Evolutionary conservation across 1,284 basidiomycete species (phyloP).

Genomic region (Rugosomyces carneus): DNA sequence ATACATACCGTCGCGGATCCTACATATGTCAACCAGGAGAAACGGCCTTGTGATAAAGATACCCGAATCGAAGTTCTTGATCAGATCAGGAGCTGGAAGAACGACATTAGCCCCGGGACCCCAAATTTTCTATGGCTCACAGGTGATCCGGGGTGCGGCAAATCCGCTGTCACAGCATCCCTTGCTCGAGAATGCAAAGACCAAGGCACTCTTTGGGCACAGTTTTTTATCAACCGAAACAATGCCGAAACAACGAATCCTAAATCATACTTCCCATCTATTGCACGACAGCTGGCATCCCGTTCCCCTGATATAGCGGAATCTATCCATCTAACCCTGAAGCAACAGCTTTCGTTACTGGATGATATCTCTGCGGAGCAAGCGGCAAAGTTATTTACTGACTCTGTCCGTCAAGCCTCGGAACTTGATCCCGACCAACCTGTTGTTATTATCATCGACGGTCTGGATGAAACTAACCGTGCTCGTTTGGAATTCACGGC

Average conservation of each 20-base stretch:
- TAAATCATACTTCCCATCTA: constrained; percentile 9
- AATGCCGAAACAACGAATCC: constrained; percentile 11
- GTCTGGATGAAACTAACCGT: constrained; percentile 12
- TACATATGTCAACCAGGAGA: constrained; percentile 9
- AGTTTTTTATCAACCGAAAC: constrained; percentile 15
- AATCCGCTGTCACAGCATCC: constrained; percentile 15
- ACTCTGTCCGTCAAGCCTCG: constrained; percentile 8
- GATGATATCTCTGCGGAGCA: constrained; percentile 11
- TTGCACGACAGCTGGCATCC: constrained; percentile 2
- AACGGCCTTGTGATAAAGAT: constrained; percentile 10
- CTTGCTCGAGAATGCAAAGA: constrained; percentile 11
- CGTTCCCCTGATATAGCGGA: constrained; percentile 1
- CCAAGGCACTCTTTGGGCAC: constrained; percentile 7
- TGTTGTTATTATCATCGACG: constrained; percentile 14
- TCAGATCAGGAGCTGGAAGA: constrained; percentile 8
- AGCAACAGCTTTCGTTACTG: constrained; percentile 4
- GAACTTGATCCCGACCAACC: constrained; percentile 1
- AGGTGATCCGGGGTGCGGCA: constrained; percentile 14
- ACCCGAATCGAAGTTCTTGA: constrained; percentile 9
- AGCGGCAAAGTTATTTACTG: constrained; percentile 11
- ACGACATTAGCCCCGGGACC: background rate
- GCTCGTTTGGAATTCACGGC: constrained; percentile 5
- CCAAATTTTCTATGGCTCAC: constrained; percentile 14
- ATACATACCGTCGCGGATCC: background rate
- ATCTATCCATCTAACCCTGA: background rate